phyloP scores from a whole-genome alignment of 441 rosid genomes.

The Pelargonium fulgidum region DNA sequence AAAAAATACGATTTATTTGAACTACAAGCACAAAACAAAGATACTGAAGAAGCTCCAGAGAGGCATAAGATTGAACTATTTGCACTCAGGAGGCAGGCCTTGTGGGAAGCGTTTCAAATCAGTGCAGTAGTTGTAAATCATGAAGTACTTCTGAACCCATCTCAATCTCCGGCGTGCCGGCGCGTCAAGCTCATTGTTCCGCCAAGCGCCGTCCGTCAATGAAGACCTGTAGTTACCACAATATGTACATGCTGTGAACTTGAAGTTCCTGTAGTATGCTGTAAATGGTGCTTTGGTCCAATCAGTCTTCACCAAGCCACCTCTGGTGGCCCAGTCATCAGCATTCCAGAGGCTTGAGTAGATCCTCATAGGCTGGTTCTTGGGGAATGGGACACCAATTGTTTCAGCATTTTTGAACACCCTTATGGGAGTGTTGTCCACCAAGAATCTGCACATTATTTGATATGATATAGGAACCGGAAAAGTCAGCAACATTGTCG shows the following conservation, averaged over 20 bases:
- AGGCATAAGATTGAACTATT: too few species aligned
- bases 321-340: slow-evolving; percentile 43
- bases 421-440: slow-evolving; percentile 54
- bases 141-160: slow-evolving; percentile 34
- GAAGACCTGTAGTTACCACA: too few species aligned
- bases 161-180: slow-evolving; percentile 18
- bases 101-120: slow-evolving; percentile 33
- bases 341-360: slow-evolving; percentile 67
- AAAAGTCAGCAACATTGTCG: slow-evolving; percentile 24
- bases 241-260: too few species aligned
- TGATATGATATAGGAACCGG: background rate
- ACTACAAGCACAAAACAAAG: too few species aligned
- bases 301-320: slow-evolving; percentile 49
- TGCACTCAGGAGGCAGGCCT: slow-evolving; percentile 21
- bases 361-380: slow-evolving; percentile 44
- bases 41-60: too few species aligned
- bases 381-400: slow-evolving; percentile 46
- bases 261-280: slow-evolving; percentile 41
- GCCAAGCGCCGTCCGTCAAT: too few species aligned
- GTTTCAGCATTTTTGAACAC: slow-evolving; percentile 55
- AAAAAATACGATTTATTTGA: too few species aligned
- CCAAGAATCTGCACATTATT: slow-evolving; percentile 33
- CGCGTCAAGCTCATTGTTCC: too few species aligned
- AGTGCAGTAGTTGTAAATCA: slow-evolving; percentile 38
- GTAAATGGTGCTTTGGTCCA: slow-evolving; percentile 49